Evolutionary conservation across 2,329 filamentous ascomycete species (phyloP), one percentile per base, ranked within the genome.

Genomic region (Dryadomyces quercus-mongolicae): DNA sequence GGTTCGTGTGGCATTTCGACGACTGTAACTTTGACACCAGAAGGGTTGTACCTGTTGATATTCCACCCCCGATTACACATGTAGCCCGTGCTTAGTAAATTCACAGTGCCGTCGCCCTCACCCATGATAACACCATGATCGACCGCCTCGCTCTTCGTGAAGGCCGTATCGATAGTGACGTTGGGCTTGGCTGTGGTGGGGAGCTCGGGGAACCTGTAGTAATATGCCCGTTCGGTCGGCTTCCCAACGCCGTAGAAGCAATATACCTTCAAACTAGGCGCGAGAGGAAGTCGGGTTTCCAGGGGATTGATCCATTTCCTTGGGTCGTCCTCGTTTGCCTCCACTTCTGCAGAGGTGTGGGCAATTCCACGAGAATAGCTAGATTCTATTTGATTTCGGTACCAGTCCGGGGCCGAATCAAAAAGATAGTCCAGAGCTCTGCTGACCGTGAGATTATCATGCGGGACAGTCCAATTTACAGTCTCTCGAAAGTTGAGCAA

Each of bases 181-280:
- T 89, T 89, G 18, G 89, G 73, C 18, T 78, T 82, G 7, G 81
- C 82, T n/a, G 80, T 62, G 0, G 77, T 70, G 9, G 88, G 81
- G 12, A 74, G 71, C 48, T 92, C 87, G 0, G 80, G 75, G 1
- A 74, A 66, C 36, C 86, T 84, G 70, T 98, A 98, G 67, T 87
- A 98, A 67, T 97, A 98, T 16, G 84, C 84, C 54, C 92, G 81
- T 69, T 98, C 92, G 0, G 92, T 97, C 3, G 88, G 85, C 67
- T 97, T 98, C 2, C 92, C 92, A 4, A 95, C 82, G 20, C 87
- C 93, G 66, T 98, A 97, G 73, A 98, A 97, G 71, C 93, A 97
- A 70, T 91, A 97, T 13, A 98, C 88, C 67, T 95, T 96, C 64
- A 98, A 74, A 63, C 82, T 88, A 0, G 93, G 92, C 1, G 93